phyloP scores from a whole-genome alignment of 441 rosid genomes.

The Croton setiger region DNA sequence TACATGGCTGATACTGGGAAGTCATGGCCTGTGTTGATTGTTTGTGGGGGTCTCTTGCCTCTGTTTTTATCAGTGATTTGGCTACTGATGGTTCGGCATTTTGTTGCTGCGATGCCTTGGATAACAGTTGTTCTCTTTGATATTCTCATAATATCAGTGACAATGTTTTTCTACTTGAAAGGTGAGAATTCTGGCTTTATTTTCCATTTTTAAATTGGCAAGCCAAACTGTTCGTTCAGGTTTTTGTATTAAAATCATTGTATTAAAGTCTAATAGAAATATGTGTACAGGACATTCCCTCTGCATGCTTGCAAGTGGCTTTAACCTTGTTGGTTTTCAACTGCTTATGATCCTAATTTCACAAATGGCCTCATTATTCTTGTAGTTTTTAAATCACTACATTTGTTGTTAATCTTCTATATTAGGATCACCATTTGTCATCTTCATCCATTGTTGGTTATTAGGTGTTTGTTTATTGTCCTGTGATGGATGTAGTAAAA shows the following conservation, averaged over 20 bases:
- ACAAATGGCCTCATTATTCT: background rate
- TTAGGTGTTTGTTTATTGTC: background rate
- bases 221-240: background rate
- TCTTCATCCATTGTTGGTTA: background rate
- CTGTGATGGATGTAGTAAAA: background rate
- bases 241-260: background rate
- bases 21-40: slow-evolving; percentile 89
- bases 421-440: background rate
- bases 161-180: slow-evolving; percentile 86
- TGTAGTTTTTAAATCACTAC: background rate
- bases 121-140: slow-evolving; percentile 84
- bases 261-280: background rate
- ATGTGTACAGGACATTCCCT: background rate
- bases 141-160: slow-evolving; percentile 73
- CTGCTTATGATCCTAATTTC: background rate
- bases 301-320: background rate
- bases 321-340: slow-evolving; percentile 1
- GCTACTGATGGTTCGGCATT: slow-evolving; percentile 88
- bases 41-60: slow-evolving; percentile 92
- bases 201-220: background rate
- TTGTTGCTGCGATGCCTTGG: slow-evolving; percentile 99
- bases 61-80: slow-evolving; percentile 83
- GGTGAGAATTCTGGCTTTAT: slow-evolving; percentile 38
- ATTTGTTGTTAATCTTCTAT: background rate
- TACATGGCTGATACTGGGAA: slow-evolving; percentile 93